A percentile compares a stretch with the other conserved stretches of the same genome.
Evolutionary conservation across 371 early-diverging fungal species (phyloP).

Genomic region (Furculomyces boomerangus): DNA sequence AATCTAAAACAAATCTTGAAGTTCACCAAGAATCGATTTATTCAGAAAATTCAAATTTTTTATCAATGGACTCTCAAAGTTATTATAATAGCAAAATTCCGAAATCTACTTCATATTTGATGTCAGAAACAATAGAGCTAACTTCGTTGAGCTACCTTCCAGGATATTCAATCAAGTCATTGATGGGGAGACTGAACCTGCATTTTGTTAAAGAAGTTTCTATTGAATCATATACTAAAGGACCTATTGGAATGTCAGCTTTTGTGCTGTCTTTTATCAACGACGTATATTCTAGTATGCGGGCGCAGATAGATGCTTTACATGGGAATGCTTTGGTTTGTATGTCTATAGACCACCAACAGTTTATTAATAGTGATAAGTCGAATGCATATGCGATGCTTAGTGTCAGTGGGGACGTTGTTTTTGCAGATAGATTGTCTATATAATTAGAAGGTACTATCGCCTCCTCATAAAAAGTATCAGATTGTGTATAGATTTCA

Average conservation of each 20-base stretch:
- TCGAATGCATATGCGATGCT: slow-evolving; percentile 44
- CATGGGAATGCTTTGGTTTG: slow-evolving; percentile 51
- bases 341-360: slow-evolving; percentile 34
- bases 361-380: slow-evolving; percentile 36
- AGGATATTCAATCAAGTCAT: slow-evolving; percentile 21
- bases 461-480: too few relatives aligned
- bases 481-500: too few relatives aligned
- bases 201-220: slow-evolving; percentile 58
- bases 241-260: slow-evolving; percentile 27
- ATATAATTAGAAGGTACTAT: too few relatives aligned
- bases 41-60: too few relatives aligned
- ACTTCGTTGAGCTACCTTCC: slow-evolving; percentile 39
- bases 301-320: slow-evolving; percentile 41
- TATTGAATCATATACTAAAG: slow-evolving; percentile 18
- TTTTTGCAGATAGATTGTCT: slow-evolving; percentile 5
- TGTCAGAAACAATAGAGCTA: slow-evolving; percentile 19
- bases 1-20: too few relatives aligned
- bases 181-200: slow-evolving; percentile 43
- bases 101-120: background rate
- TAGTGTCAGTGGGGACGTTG: slow-evolving; percentile 34
- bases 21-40: too few relatives aligned
- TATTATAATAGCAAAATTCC: too few relatives aligned
- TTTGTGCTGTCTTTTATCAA: slow-evolving; percentile 39
- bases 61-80: too few relatives aligned
- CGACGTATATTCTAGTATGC: slow-evolving; percentile 35